Base-by-base conservation (phyloP, 495 filamentous ascomycete species). In the Podospora pseudoanserina region DNA sequence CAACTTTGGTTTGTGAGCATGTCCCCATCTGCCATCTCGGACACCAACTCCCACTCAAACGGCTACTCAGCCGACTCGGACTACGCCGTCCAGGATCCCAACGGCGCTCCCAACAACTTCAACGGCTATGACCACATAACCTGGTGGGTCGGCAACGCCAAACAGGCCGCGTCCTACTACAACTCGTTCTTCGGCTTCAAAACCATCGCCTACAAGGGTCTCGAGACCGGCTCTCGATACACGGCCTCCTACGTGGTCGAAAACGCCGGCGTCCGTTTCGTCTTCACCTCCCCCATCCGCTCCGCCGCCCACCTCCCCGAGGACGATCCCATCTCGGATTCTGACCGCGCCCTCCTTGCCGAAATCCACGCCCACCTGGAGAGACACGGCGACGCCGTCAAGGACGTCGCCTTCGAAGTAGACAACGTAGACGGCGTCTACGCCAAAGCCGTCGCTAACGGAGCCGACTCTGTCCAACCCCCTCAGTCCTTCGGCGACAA, bases 71-170 rank as follows among this genome's bases (percentile, higher is more conserved):
- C 80, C 39, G 74, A 79, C 63, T 74, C 76, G 60, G 80, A 81
- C 44, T 79, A 81, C 64, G 78, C 81, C 69, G 70, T 79, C 65
- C 78, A 85, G 72, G 70, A 75, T 67, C 75, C 76, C 66, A 20
- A 15, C 55, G 23, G n/a, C 23, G 19, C 60, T 55, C 74, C 86
- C 65, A 49, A 49, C 39, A 86, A 85, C 74, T 95, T 93, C 80
- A 85, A 85, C 27, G 92, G 92, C 76, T 97, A 96, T 73, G 90
- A 95, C 80, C 91, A 96, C 75, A 84, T 96, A 60, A 90, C 91
- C 73, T 97, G 93, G 93, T 97, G 91, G 77, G 94, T 97, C 5
- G 92, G 92, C 72, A 97, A 97, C 79, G 94, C 94, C 72, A 97
- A 97, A 80, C 93, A 96, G 84, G 91, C 91, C 0, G 92, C 92